A percentile compares a stretch with the other conserved stretches of the same genome.
Evolutionary conservation across 495 filamentous ascomycete species (phyloP).

Genomic region (Lindgomyces ingoldianus): DNA sequence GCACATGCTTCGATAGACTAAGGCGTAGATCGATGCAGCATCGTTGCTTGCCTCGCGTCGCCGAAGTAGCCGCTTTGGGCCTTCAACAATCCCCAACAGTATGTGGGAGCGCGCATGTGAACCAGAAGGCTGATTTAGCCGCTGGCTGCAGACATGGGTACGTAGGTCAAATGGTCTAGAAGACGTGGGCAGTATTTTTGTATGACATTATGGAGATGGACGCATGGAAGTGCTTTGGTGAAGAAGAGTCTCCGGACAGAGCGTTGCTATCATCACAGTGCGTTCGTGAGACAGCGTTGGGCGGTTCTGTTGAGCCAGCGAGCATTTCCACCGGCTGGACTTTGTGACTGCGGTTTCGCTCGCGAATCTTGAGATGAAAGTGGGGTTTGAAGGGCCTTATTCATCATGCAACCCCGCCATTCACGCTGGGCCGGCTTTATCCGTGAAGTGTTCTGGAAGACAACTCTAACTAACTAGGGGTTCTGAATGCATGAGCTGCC

Average conservation of each 20-base stretch:
- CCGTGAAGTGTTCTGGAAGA: background rate
- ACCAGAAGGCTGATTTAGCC: constrained; percentile 1
- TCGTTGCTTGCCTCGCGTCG: background rate
- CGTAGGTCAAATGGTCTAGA: background rate
- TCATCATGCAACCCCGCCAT: too few relatives aligned
- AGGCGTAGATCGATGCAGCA: constrained; percentile 23
- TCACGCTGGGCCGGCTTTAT: constrained; percentile 5
- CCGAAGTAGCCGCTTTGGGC: constrained; percentile 2
- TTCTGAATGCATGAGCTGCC: background rate
- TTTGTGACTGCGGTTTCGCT: too few relatives aligned
- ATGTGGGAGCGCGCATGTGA: background rate
- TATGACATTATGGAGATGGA: too few relatives aligned
- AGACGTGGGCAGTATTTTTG: too few relatives aligned
- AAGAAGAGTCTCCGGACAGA: too few relatives aligned
- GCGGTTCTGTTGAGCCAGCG: too few relatives aligned
- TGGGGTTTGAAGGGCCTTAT: too few relatives aligned
- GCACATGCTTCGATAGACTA: constrained; percentile 1
- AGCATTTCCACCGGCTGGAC: too few relatives aligned
- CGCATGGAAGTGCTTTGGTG: too few relatives aligned
- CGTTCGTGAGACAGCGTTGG: too few relatives aligned
- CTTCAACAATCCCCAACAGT: background rate
- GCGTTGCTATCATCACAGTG: too few relatives aligned
- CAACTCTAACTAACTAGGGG: background rate
- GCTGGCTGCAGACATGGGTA: background rate
- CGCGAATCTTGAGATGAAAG: too few relatives aligned